Conservation (phyloP, 768 basidiomycete species). For the Pluteus cervinus region DNA sequence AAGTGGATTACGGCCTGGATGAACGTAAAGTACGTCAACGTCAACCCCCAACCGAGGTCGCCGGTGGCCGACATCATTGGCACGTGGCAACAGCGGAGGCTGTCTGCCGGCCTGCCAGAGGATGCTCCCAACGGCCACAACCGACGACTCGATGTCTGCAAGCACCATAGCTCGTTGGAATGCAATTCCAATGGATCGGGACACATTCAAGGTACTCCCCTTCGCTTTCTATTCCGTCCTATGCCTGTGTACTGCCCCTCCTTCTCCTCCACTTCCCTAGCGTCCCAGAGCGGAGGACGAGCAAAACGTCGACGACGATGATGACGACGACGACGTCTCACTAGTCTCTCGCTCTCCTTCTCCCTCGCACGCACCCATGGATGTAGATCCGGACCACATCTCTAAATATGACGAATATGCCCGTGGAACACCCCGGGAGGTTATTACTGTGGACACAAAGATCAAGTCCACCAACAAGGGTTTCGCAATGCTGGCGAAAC, state of each 20-base stretch:
- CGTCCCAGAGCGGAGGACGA: slow-evolving; percentile 55
- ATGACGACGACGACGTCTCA: slow-evolving; percentile 65
- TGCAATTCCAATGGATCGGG: slow-evolving; percentile 46
- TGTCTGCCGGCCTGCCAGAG: too few relatives aligned
- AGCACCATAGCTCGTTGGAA: slow-evolving; percentile 68
- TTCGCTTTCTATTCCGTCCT: slow-evolving; percentile 35
- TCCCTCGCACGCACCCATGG: slow-evolving; percentile 50
- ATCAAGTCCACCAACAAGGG: slow-evolving; percentile 78
- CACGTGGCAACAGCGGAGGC: too few relatives aligned
- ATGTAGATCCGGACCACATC: slow-evolving; percentile 36
- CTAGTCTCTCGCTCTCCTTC: slow-evolving; percentile 74
- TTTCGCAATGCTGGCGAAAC: slow-evolving; percentile 71
- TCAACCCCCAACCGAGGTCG: too few relatives aligned
- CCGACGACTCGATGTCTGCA: slow-evolving; percentile 63
- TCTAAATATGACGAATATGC: slow-evolving; percentile 66
- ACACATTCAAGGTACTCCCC: slow-evolving; percentile 64
- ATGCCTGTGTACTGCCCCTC: slow-evolving; percentile 51
- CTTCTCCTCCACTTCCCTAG: slow-evolving; percentile 48
- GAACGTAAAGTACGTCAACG: too few relatives aligned
- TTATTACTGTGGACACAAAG: slow-evolving; percentile 77
- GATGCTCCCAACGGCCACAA: too few relatives aligned
- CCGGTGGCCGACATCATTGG: too few relatives aligned
- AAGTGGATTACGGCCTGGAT: too few relatives aligned
- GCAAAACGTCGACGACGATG: slow-evolving; percentile 35
- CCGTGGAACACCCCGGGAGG: slow-evolving; percentile 45